These are phyloP conservation scores for Helicostylum pulchrum DNA, from an alignment of 192 early-diverging fungal species.

Conservation along the genomic window DNA sequence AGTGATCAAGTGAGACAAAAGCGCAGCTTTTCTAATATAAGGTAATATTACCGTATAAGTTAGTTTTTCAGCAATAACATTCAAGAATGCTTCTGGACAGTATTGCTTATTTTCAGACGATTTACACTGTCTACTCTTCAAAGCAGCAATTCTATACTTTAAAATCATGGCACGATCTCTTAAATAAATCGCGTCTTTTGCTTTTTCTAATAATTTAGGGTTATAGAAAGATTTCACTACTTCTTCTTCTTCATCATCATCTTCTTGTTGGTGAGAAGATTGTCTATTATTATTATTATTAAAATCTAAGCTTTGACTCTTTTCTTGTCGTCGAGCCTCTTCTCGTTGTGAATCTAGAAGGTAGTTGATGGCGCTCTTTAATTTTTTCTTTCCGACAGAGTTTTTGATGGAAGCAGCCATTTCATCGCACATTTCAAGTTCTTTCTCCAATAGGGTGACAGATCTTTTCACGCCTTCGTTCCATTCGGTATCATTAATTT, in stretches of 20 bases:
- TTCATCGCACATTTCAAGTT: conserved; percentile 74
- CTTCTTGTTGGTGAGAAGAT: background rate
- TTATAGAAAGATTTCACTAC: conserved; percentile 63
- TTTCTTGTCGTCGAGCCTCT: conserved; percentile 32
- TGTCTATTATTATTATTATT: conserved; percentile 54
- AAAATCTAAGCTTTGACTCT: conserved; percentile 2
- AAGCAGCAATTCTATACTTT: conserved; percentile 74
- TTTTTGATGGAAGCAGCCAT: conserved; percentile 70
- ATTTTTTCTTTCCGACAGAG: conserved; percentile 71
- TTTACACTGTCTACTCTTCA: conserved; percentile 79
- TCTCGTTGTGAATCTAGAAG: conserved; percentile 70
- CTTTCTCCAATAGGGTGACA: conserved; percentile 68
- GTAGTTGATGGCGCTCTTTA: conserved; percentile 82
- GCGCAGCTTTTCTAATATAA: background rate
- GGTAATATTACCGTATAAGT: conserved; percentile 63
- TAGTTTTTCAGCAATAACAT: conserved; percentile 91
- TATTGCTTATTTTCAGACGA: conserved; percentile 80
- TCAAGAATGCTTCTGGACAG: conserved; percentile 93
- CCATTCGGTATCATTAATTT: conserved; percentile 91
- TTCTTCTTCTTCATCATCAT: conserved; percentile 44
- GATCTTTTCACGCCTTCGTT: conserved; percentile 82
- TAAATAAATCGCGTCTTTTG: conserved; percentile 74
- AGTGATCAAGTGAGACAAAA: background rate
- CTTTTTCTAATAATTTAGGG: conserved; percentile 72
- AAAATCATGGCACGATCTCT: conserved; percentile 76